Evolutionary conservation across 345 rosid species (phyloP), one percentile per base, ranked within the genome.

Genomic region (Arabidopsis suecica): DNA sequence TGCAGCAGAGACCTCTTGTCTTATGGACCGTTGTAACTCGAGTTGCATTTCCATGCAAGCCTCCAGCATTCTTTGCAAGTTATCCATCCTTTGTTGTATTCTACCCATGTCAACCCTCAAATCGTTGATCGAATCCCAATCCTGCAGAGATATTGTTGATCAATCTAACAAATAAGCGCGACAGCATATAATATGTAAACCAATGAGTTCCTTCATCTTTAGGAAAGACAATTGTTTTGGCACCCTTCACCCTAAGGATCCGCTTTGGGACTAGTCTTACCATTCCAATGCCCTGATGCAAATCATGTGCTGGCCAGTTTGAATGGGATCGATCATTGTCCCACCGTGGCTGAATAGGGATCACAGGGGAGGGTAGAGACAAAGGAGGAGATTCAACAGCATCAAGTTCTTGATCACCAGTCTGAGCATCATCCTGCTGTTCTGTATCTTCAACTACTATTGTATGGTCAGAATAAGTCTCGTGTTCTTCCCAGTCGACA

Each of bases 31-130:
- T 74, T 91, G 98, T 84, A 94, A 75, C 86, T 94, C 96, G 14
- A 89, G 91, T 79, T 94, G 98, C 98, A 94, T 94, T 72, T 94
- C 97, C 98, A 94, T 94, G 83, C 98, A 94, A 54, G 97, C 84
- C 83, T 88, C 97, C 67, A 94, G 81, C 93, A 88, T 91, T 76
- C 93, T 82, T 82, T 94, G 97, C 86, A 94, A 78, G 80, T 79
- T 88, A 78, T 88, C 91, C 97, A 94, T 91, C 85, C 96, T 87
- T 54, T 94, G 98, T 61, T 94, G 97, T 61, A 94, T 80, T 81
- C 96, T 84, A 14, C 87, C 91, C 98, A 94, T 89, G 84, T 91
- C 98, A 66, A 87, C 61, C 84, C 98, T 85, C 85, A 94, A 60
- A 78, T 91, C 97, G 63, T 82, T 94, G 66, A 89, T 59, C 60